Evolutionary conservation across 73 alveolate species (phyloP), one percentile per base, ranked within the genome.

Genomic region (Stentor roeselii): DNA sequence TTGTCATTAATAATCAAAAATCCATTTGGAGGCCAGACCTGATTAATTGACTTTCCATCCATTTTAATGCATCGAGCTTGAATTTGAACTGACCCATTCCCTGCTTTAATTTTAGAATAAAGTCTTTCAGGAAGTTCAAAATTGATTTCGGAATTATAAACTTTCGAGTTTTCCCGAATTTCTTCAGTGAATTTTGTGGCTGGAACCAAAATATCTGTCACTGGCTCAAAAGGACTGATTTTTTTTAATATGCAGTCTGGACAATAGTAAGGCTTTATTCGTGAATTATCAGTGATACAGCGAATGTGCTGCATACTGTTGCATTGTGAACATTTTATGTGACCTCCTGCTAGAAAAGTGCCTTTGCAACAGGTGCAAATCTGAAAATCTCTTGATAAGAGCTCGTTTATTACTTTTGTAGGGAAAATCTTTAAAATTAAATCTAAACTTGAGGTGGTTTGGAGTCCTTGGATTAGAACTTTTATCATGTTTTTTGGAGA

Each of bases 1-100:
- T 35, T 39, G 11, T 38, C 60, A 76, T 76, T 76, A 0, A 76
- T 32, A 36, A 76, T 15, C 21, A 76, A 39, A 37, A n/a, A 76
- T 78, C 84, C 84, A 21, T 27, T n/a, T 37, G 27, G 14, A 37
- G 84, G 84, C 84, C 84, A 76, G 14, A 6, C 21, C 27, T 37
- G 76, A 14, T 27, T 41, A 38, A 36, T 36, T 1, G 82, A 31
- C 2, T 36, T 41, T 38, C 84, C 84, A 76, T 76, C 84, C 36
- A 76, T 34, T 35, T 35, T 76, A 21, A 76, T 36, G 39, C 84
- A 76, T 76, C 84, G 84, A 76, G 39, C 37, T 76, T 76, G 74
- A 67, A 76, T 76, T 76, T 76, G 74, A 14, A 76, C 14, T 27
- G 76, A 14, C 14, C 84, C 84, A 6, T 76, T 76, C 6, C 36